These are phyloP conservation scores for Hygrocybe punicea DNA, from an alignment of 768 basidiomycete species.

Conservation along the genomic window DNA sequence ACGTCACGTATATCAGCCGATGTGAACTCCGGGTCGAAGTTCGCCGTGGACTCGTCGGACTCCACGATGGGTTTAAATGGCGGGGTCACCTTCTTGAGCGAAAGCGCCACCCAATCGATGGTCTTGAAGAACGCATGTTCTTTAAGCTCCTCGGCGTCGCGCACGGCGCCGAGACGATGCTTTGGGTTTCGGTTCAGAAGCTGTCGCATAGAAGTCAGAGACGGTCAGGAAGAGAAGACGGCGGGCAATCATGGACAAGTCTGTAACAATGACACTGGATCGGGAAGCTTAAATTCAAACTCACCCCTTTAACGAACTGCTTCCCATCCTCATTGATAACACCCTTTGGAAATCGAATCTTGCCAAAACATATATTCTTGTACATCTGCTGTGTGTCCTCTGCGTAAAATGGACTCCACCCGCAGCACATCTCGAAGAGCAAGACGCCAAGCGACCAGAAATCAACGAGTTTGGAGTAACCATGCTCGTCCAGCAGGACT, in stretches of 20 bases:
- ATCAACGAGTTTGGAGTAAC: slow-evolving; percentile 97
- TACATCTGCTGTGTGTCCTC: slow-evolving; percentile 99
- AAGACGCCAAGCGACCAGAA: slow-evolving; percentile 97
- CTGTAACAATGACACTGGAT: slow-evolving; percentile 13
- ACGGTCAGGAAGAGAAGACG: background rate
- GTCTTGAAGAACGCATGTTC: slow-evolving; percentile 90
- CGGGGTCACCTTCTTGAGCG: slow-evolving; percentile 85
- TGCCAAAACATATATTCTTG: slow-evolving; percentile 97
- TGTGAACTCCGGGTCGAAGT: slow-evolving; percentile 98
- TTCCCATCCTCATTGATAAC: slow-evolving; percentile 98
- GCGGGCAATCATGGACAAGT: slow-evolving; percentile 6
- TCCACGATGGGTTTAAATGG: slow-evolving; percentile 98
- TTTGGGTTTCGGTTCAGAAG: slow-evolving; percentile 98
- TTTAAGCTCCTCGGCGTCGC: slow-evolving; percentile 91
- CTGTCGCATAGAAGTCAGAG: slow-evolving; percentile 38
- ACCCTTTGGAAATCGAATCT: slow-evolving; percentile 95
- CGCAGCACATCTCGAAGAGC: slow-evolving; percentile 99
- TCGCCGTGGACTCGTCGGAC: slow-evolving; percentile 95
- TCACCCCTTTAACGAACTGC: slow-evolving; percentile 96
- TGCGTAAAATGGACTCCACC: slow-evolving; percentile 99
- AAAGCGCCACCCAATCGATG: slow-evolving; percentile 90
- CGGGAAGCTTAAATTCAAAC: slow-evolving; percentile 31
- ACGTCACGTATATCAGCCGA: slow-evolving; percentile 80
- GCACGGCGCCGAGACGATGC: slow-evolving; percentile 86
- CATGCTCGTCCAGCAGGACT: slow-evolving; percentile 96